Conservation (phyloP, 2,329 filamentous ascomycete genomes). For the Colletotrichum eremochloae region DNA sequence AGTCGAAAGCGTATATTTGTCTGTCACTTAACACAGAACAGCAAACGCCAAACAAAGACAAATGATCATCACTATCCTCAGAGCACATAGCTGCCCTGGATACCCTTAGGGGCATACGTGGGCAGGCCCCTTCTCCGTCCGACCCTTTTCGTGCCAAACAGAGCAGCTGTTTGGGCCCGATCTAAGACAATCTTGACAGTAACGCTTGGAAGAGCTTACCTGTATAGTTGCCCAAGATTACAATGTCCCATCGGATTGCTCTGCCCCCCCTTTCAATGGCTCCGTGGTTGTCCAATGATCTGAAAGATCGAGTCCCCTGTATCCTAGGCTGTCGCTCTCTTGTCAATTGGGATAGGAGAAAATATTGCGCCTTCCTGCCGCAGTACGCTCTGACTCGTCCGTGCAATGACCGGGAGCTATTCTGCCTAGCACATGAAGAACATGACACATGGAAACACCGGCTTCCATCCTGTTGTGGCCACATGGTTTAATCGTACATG, state of each 20-base stretch:
- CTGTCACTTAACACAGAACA: neutral
- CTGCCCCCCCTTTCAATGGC: neutral
- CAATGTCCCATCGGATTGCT: slow-evolving; percentile 8
- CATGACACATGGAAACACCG: slow-evolving; percentile 16
- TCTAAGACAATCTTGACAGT: neutral
- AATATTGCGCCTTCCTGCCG: slow-evolving; percentile 9
- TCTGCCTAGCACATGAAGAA: slow-evolving; percentile 4
- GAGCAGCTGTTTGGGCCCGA: neutral
- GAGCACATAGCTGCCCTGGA: slow-evolving; percentile 14
- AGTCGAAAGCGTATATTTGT: slow-evolving; percentile 11
- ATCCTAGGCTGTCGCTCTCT: neutral
- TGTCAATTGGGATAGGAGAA: neutral
- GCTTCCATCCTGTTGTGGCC: slow-evolving; percentile 11
- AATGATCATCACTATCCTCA: neutral
- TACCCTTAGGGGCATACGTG: slow-evolving; percentile 10
- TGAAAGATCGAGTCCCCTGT: neutral
- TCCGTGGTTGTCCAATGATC: neutral
- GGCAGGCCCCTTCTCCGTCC: slow-evolving; percentile 6
- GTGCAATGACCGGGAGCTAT: slow-evolving; percentile 20
- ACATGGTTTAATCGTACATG: neutral
- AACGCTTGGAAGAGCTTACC: slow-evolving; percentile 1
- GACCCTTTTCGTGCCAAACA: slow-evolving; percentile 9
- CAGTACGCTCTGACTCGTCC: slow-evolving; percentile 37
- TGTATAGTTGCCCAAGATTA: neutral
- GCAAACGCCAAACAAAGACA: slow-evolving; percentile 3